Percentiles rank a stretch among this genome's conserved stretches.
Evolutionary conservation across 2,329 filamentous ascomycete genomes (phyloP).

Genomic region (Bipolaris cookei): DNA sequence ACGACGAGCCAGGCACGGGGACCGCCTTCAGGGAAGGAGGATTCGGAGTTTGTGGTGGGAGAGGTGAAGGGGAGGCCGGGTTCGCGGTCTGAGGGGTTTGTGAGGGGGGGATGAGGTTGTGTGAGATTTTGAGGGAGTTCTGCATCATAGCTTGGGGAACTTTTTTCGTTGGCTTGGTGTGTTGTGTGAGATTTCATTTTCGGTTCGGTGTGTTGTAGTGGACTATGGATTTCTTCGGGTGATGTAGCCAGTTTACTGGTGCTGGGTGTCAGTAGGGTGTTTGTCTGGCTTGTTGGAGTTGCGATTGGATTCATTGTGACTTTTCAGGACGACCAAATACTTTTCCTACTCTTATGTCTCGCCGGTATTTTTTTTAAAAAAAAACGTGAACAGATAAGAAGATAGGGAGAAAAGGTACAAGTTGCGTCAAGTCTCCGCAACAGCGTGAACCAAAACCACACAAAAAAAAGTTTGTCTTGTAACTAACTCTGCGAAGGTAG

Average conservation of each 20-base stretch:
- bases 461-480: background rate
- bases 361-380: too few species aligned
- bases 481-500: too few species aligned
- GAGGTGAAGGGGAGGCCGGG: background rate
- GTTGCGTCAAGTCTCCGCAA: conserved; percentile 1
- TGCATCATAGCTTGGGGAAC: background rate
- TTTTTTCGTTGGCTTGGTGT: background rate
- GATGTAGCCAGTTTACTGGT: conserved; percentile 14
- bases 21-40: conserved; percentile 50
- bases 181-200: conserved; percentile 15
- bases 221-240: conserved; percentile 30
- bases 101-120: too few species aligned
- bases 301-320: conserved; percentile 38
- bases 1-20: conserved; percentile 51
- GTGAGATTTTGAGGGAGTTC: conserved; percentile 14
- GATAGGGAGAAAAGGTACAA: background rate
- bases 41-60: conserved; percentile 25
- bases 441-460: conserved; percentile 1
- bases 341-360: too few species aligned
- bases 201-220: conserved; percentile 27
- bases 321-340: too few species aligned
- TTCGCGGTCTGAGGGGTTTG: conserved; percentile 11
- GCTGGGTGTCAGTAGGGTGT: conserved; percentile 22
- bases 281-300: conserved; percentile 35
- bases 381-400: background rate